Evolutionary conservation across 495 filamentous ascomycete species (phyloP), one percentile per base, ranked within the genome.

Genomic region (Penicillium longicatenatum): DNA sequence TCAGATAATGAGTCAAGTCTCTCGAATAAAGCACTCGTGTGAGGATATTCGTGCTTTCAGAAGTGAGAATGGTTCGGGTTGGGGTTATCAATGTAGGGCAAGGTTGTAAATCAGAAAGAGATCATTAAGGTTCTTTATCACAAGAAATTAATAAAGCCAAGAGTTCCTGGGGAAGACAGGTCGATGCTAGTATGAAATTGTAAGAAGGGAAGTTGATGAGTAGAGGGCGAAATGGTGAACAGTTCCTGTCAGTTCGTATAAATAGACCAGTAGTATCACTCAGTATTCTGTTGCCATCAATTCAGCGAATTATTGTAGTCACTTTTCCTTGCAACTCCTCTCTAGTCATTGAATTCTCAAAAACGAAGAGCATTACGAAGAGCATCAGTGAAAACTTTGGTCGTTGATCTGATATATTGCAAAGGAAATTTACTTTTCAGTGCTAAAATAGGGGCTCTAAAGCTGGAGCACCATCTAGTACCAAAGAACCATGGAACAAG

Each of bases 401-500:
- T 30, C 11, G 20, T 17, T 10, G 16, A 48, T 30, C 22, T 31
- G 21, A 11, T 48, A 48, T 17, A 48, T 48, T 48, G 24, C 24
- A 17, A 31, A 30, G 24, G 24, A 47, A 48, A 29, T 48, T 48
- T 29, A 22, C 24, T 48, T 48, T 48, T 30, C 16, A 29, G 45
- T 48, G 45, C 24, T 16, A n/a, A 16, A 48, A 4, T 5, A 45
- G 3, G 14, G 30, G 45, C 11, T 17, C 45, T 26, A 6, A 30
- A 29, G 26, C 26, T 6, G 26, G 26, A 26, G 20, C 6, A 22
- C 8, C 24, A n/a, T 48, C 45, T 30, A 48, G 24, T 29, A 48
- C 45, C 45, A 48, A 48, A 48, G 12, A 31, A 48, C 22, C 22
- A 26, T 26, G 24, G 45, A 48, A 29, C 21, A 48, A 29, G 45